Evolutionary conservation across 2,329 filamentous ascomycete species (phyloP).

Genomic region (Alternaria rosae): DNA sequence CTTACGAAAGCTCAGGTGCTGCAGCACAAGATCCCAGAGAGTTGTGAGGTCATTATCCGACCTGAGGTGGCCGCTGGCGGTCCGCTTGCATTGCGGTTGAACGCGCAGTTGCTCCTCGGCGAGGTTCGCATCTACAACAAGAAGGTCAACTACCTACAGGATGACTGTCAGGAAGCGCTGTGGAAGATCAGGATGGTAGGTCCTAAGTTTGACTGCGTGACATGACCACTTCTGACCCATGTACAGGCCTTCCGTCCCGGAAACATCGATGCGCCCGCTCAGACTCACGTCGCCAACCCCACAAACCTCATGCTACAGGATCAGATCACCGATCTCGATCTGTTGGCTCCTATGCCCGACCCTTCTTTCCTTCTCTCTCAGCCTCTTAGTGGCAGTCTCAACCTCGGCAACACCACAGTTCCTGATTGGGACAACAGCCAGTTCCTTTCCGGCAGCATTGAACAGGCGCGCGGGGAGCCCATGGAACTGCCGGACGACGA

Average conservation of each 20-base stretch:
- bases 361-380: slow-evolving; percentile 82
- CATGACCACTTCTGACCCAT: slow-evolving; percentile 23
- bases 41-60: slow-evolving; percentile 93
- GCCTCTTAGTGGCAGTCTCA: slow-evolving; percentile 60
- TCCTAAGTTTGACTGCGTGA: neutral
- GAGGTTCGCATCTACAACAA: slow-evolving; percentile 97
- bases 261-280: slow-evolving; percentile 91
- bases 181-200: slow-evolving; percentile 98
- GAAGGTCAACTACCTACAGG: slow-evolving; percentile 93
- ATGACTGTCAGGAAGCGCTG: slow-evolving; percentile 96
- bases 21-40: slow-evolving; percentile 92
- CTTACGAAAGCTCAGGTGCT: slow-evolving; percentile 96
- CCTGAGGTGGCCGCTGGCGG: slow-evolving; percentile 70
- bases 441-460: slow-evolving; percentile 74
- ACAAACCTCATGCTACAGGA: slow-evolving; percentile 90
- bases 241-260: slow-evolving; percentile 85
- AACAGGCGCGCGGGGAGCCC: slow-evolving; percentile 60
- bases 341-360: slow-evolving; percentile 80
- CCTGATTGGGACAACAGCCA: slow-evolving; percentile 74
- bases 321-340: slow-evolving; percentile 89
- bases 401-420: slow-evolving; percentile 53
- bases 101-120: slow-evolving; percentile 90
- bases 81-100: slow-evolving; percentile 91
- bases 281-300: slow-evolving; percentile 78
- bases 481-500: slow-evolving; percentile 51